Conservation (phyloP, 2,329 filamentous ascomycete genomes). For the Dactylellina haptotyla region DNA sequence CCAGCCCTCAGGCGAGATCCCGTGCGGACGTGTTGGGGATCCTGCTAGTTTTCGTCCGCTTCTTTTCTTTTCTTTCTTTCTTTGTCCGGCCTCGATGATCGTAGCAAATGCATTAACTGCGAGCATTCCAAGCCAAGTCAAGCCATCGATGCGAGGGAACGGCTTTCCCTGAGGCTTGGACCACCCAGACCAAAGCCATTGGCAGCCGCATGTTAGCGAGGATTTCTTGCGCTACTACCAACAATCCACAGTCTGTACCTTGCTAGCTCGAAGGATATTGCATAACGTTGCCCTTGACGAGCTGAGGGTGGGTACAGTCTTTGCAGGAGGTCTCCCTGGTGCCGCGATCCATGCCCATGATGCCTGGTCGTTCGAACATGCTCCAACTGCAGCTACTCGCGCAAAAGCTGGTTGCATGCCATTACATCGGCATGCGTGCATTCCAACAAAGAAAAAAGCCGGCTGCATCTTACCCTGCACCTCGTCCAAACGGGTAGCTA, state of each 20-base stretch:
- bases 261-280: too few relatives aligned
- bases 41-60: slow-evolving; percentile 2
- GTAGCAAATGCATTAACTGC: slow-evolving; percentile 3
- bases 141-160: slow-evolving; percentile 50
- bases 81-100: slow-evolving; percentile 19
- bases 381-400: slow-evolving; percentile 7
- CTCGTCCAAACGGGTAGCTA: slow-evolving; percentile 24
- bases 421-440: slow-evolving; percentile 24
- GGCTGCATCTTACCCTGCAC: slow-evolving; percentile 1
- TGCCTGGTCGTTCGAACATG: too few relatives aligned
- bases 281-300: slow-evolving; percentile 24
- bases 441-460: slow-evolving; percentile 1
- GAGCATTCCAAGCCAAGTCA: slow-evolving; percentile 34
- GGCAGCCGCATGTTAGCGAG: slow-evolving; percentile 42
- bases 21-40: slow-evolving; percentile 42
- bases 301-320: slow-evolving; percentile 1
- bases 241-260: too few relatives aligned
- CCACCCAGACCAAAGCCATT: slow-evolving; percentile 24
- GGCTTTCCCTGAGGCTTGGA: not conserved
- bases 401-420: slow-evolving; percentile 23
- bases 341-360: slow-evolving; percentile 30
- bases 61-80: slow-evolving; percentile 8
- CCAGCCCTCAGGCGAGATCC: slow-evolving; percentile 28
- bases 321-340: too few relatives aligned
- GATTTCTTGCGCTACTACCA: too few relatives aligned